These are phyloP conservation scores for barley (Hordeum vulgare) DNA, from an alignment of 176 grass and related monocot genomes.

Conservation along the genomic window MorexV3_pseudomolecules_assembly NC_058521.1:497789864-497790363, in stretches of 20 bases:
- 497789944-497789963: background rate
- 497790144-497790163: background rate
- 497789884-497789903: background rate
- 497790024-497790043: background rate
- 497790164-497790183: background rate
- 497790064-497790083: background rate
- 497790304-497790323: too few relatives aligned
- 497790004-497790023: slow-evolving; percentile 10
- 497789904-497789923: background rate
- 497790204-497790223: too few relatives aligned
- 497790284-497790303: too few relatives aligned
- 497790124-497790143: background rate
- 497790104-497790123: background rate
- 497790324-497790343: too few relatives aligned
- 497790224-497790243: too few relatives aligned
- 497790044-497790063: background rate
- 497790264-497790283: too few relatives aligned
- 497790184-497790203: too few relatives aligned
- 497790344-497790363: too few relatives aligned
- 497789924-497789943: too few relatives aligned
- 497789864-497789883: background rate
- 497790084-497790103: background rate
- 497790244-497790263: too few relatives aligned
- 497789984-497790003: background rate
- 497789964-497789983: background rate